phyloP scores from a whole-genome alignment of 2,329 filamentous ascomycete species.

The Diaporthe batatas region DNA sequence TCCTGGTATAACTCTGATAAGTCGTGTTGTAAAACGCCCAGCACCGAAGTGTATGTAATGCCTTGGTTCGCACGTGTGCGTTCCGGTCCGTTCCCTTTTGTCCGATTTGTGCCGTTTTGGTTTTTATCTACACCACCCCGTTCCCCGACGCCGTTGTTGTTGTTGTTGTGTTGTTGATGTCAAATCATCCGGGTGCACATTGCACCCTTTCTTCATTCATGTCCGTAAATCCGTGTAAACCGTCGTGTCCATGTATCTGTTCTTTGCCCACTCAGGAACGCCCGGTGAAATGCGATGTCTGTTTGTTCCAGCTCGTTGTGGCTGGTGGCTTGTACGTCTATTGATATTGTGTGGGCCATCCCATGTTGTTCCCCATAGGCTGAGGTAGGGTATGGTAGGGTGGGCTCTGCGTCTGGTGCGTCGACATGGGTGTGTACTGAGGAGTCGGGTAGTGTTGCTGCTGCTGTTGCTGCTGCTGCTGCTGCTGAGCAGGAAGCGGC shows the following conservation, averaged over 20 bases:
- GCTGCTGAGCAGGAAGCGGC: conserved; percentile 27
- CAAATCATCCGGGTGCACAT: conserved; percentile 18
- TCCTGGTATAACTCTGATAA: conserved; percentile 12
- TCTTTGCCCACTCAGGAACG: conserved; percentile 8
- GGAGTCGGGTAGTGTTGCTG: neutral
- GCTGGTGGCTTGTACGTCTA: neutral
- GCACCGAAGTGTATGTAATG: conserved; percentile 11
- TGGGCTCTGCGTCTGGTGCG: conserved; percentile 30
- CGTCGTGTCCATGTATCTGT: neutral
- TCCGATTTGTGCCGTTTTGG: conserved; percentile 21
- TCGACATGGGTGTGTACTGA: conserved; percentile 23
- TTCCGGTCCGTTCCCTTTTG: conserved; percentile 20
- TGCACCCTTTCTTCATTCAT: conserved; percentile 8
- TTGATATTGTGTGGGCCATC: conserved; percentile 39
- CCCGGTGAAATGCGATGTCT: conserved; percentile 17
- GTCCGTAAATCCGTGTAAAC: conserved; percentile 22
- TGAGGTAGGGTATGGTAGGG: conserved; percentile 37
- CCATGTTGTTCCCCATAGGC: conserved; percentile 36
- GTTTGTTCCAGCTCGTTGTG: neutral
- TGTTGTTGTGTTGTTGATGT: neutral
- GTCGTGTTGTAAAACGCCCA: conserved; percentile 20
- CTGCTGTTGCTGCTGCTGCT: conserved; percentile 1
- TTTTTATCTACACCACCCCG: conserved; percentile 16
- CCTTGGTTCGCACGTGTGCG: neutral
- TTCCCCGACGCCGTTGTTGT: conserved; percentile 4